Evolutionary conservation across 2,329 filamentous ascomycete genomes (phyloP).

Genomic region (Aureobasidium sp.): DNA sequence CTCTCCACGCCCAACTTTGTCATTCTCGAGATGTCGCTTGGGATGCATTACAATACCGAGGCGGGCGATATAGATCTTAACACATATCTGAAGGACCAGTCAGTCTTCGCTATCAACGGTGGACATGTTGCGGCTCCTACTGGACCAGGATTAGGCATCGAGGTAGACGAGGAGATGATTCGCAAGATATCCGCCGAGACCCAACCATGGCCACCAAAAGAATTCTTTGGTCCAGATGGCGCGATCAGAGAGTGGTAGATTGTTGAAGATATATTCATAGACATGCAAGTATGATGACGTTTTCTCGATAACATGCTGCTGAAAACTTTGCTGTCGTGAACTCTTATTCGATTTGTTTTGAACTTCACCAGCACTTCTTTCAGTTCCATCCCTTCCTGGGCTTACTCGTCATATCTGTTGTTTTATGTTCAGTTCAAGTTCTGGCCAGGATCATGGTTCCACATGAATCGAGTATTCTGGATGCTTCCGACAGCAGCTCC

Average conservation of each 20-base stretch:
- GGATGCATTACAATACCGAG: constrained; percentile 68
- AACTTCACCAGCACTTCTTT: no score
- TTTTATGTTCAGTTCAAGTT: not conserved
- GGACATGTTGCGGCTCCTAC: constrained; percentile 24
- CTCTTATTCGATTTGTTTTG: no score
- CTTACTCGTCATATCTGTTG: no score
- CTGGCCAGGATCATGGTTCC: not conserved
- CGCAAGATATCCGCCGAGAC: constrained; percentile 52
- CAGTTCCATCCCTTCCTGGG: no score
- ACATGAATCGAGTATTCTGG: constrained; percentile 71
- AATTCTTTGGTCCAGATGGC: constrained; percentile 61
- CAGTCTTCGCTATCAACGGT: constrained; percentile 25
- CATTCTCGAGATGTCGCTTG: constrained; percentile 72
- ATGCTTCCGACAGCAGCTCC: constrained; percentile 83
- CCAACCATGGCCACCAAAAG: constrained; percentile 58
- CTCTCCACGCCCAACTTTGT: constrained; percentile 56
- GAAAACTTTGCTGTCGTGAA: not conserved
- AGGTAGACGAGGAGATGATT: constrained; percentile 58
- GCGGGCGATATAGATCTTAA: constrained; percentile 55
- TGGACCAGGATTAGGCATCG: constrained; percentile 28
- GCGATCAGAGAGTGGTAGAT: constrained; percentile 61
- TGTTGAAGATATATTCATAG: not conserved
- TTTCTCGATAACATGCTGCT: not conserved
- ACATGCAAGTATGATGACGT: not conserved
- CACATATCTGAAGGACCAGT: constrained; percentile 26